Evolutionary conservation across 2,329 filamentous ascomycete species (phyloP).

Genomic region (Exophiala dermatitidis): DNA sequence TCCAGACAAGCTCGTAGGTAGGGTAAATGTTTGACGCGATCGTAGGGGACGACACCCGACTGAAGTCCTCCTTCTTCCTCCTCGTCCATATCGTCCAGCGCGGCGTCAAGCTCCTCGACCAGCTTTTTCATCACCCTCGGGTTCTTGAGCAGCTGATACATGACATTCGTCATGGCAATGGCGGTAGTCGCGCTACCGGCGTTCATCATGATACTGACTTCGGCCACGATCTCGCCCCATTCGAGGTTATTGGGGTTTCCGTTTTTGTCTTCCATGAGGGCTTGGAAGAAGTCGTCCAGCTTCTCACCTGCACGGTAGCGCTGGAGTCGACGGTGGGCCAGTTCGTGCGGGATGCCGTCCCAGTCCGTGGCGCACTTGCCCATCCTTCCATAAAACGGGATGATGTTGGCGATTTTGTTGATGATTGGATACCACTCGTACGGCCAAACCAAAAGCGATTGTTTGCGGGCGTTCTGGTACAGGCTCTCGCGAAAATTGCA

Average conservation of each 20-base stretch:
- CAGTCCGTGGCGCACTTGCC: slow-evolving; percentile 1
- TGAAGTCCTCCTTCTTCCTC: slow-evolving; percentile 31
- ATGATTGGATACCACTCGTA: slow-evolving; percentile 47
- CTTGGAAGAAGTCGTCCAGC: slow-evolving; percentile 53
- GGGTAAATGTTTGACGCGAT: slow-evolving; percentile 46
- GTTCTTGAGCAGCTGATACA: slow-evolving; percentile 47
- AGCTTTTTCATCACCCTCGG: slow-evolving; percentile 35
- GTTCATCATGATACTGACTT: slow-evolving; percentile 40
- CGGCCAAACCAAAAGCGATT: slow-evolving; percentile 45
- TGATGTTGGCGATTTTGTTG: slow-evolving; percentile 42
- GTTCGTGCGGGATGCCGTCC: slow-evolving; percentile 10
- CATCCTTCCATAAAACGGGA: slow-evolving; percentile 32
- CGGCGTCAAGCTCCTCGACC: slow-evolving; percentile 42
- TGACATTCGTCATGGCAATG: slow-evolving; percentile 34
- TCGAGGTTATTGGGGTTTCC: slow-evolving; percentile 42
- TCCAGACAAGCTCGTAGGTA: slow-evolving; percentile 49
- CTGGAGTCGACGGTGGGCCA: slow-evolving; percentile 24
- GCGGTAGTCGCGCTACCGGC: slow-evolving; percentile 22
- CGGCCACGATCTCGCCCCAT: slow-evolving; percentile 58
- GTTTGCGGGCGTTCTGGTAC: slow-evolving; percentile 46
- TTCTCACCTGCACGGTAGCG: slow-evolving; percentile 45
- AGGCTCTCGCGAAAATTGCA: slow-evolving; percentile 46
- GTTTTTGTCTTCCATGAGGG: slow-evolving; percentile 48
- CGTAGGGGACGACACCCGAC: slow-evolving; percentile 39
- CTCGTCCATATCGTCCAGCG: slow-evolving; percentile 32